Evolutionary conservation across 768 basidiomycete genomes (phyloP).

Genomic region (Gyrodon lividus): DNA sequence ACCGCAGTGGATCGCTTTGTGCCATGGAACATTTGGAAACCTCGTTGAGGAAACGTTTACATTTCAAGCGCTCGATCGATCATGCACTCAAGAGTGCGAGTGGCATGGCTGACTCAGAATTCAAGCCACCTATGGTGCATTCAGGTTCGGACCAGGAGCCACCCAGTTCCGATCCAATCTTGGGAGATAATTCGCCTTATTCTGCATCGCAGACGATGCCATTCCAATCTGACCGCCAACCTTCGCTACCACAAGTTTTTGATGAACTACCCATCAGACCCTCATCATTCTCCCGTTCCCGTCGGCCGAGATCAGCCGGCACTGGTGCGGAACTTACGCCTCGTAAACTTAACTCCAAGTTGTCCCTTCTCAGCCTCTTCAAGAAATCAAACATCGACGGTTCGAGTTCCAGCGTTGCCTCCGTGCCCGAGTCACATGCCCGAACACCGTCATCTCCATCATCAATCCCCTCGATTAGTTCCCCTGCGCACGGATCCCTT

Average conservation of each 20-base stretch:
- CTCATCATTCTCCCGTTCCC: constrained; percentile 33
- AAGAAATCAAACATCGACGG: constrained; percentile 52
- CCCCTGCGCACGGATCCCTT: constrained; percentile 16
- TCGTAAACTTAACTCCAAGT: constrained; percentile 61
- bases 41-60: constrained; percentile 47
- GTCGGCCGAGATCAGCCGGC: constrained; percentile 72
- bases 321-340: constrained; percentile 54
- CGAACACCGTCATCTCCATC: constrained; percentile 27
- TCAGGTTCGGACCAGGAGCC: constrained; percentile 16
- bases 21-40: constrained; percentile 31
- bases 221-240: constrained; percentile 47
- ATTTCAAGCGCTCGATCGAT: constrained; percentile 79
- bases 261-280: constrained; percentile 34
- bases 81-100: constrained; percentile 54
- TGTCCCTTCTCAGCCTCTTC: constrained; percentile 73
- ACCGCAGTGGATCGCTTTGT: constrained; percentile 24
- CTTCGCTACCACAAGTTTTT: constrained; percentile 64
- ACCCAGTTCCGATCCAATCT: constrained; percentile 4
- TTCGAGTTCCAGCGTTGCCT: constrained; percentile 35
- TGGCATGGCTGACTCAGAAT: constrained; percentile 30
- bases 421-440: constrained; percentile 29
- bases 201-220: constrained; percentile 15
- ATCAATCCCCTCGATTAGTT: constrained; percentile 21
- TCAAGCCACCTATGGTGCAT: constrained; percentile 15
- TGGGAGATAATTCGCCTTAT: constrained; percentile 1